Base-by-base conservation (phyloP, 2,329 filamentous ascomycete species). In the Ceratocystis cacaofunesta region DNA sequence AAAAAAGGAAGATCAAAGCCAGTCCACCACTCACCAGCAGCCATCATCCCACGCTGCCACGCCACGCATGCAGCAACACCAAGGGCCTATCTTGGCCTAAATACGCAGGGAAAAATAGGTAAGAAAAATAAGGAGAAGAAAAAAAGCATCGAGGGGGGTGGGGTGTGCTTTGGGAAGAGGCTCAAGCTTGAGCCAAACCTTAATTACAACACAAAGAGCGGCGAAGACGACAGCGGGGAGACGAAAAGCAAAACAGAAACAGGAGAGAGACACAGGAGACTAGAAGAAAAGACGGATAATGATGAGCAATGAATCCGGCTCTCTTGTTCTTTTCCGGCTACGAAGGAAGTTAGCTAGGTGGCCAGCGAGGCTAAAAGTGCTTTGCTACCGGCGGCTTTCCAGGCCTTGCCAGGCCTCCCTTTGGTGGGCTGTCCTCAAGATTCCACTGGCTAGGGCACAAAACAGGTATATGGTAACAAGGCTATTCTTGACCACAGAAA, bases 161-260 rank as follows among this genome's bases (percentile, higher is more conserved):
- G 50, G 17, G 32, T 32, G 52, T 58, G 52, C 28, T 32, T 58
- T 5, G 50, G 17, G 5, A 30, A 17, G 52, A 58, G 52, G 52
- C 52, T 58, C 52, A 58, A 58, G 52, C 52, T 30, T 19, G 28
- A 58, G 52, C 52, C 52, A 58, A 58, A 58, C 52, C 52, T 58
- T 58, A 58, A 30, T 7, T n/a, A 30, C 52, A 32, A 50, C n/a
- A n/a, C 17, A 50, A n/a, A 50, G 22, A 50, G 46, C 36, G 36
- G 36, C 36, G 8, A 41, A 41, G 36, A 41, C 36, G 36, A 41
- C 36, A 41, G 36, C 36, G 36, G 30, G 36, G 30, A 32, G 30
- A 32, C 30, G 44, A 19, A 19, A 19, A 19, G 44, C 30, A 48
- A 22, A 50, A n/a, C 28, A 58, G 8, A 58, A 30, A 32, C 25